Evolutionary conservation across 2,329 filamentous ascomycete genomes (phyloP).

Genomic region (Phoma sp.): DNA sequence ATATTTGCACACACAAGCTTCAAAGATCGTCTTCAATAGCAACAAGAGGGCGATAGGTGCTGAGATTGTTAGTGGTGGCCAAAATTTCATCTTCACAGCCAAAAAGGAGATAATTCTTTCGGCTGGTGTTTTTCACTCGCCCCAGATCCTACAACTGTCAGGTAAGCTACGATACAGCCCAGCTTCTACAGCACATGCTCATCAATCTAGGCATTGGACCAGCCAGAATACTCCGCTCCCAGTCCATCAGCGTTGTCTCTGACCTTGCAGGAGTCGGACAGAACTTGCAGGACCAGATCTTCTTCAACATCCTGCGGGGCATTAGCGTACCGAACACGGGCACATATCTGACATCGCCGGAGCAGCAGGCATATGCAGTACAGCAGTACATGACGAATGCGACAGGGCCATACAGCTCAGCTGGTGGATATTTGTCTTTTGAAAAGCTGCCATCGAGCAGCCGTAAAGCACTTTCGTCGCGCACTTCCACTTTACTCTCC

Average conservation of each 20-base stretch:
- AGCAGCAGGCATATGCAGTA: constrained; percentile 18
- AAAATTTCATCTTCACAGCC: constrained; percentile 19
- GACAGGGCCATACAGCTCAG: constrained; percentile 27
- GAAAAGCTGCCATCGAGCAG: constrained; percentile 25
- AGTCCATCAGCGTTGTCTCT: constrained; percentile 28
- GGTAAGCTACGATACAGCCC: too few species aligned
- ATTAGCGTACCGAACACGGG: constrained; percentile 27
- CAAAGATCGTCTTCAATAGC: constrained; percentile 24
- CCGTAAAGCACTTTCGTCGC: constrained; percentile 13
- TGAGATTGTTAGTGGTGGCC: constrained; percentile 30
- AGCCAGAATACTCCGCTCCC: constrained; percentile 11
- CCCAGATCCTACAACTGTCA: constrained; percentile 49
- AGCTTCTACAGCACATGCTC: too few species aligned
- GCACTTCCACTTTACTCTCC: constrained; percentile 19
- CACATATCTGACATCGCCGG: constrained; percentile 22
- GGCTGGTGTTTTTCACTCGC: constrained; percentile 49
- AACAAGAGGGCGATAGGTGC: constrained; percentile 34
- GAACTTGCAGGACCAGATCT: constrained; percentile 32
- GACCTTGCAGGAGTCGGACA: constrained; percentile 38
- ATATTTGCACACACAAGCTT: constrained; percentile 20
- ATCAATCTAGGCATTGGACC: constrained; percentile 39
- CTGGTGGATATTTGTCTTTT: constrained; percentile 29
- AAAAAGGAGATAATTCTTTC: constrained; percentile 53
- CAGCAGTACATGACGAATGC: constrained; percentile 21
- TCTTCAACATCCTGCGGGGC: constrained; percentile 26